A percentile compares a stretch with the other conserved stretches of the same genome.
Conservation (phyloP, 1,139 yeast genomes). For the Kurtzmaniella quercitrusa region DNA sequence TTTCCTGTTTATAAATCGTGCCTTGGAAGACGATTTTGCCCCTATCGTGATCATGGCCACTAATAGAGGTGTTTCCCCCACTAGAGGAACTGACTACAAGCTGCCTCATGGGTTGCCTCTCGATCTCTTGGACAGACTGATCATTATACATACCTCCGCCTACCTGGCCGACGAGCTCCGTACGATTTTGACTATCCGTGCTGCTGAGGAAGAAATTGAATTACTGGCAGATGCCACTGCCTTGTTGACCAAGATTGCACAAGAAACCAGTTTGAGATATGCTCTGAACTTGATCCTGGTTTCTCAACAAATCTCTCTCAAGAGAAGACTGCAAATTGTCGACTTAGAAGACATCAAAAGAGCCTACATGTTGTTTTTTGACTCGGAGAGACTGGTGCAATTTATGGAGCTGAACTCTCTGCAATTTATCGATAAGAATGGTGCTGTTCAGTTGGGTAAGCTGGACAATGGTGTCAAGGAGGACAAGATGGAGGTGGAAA, state of each 20-base stretch:
- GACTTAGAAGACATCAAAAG: conserved; percentile 85
- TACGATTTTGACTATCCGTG: conserved; percentile 82
- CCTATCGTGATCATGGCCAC: conserved; percentile 99
- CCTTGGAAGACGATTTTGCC: conserved; percentile 93
- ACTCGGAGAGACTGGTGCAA: conserved; percentile 81
- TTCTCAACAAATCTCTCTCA: conserved; percentile 77
- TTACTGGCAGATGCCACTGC: conserved; percentile 80
- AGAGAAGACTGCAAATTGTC: conserved; percentile 68
- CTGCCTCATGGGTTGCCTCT: conserved; percentile 97
- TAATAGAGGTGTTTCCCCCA: conserved; percentile 86
- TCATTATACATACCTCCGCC: conserved; percentile 80
- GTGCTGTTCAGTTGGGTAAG: conserved; percentile 53
- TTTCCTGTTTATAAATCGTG: conserved; percentile 92
- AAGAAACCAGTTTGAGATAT: conserved; percentile 89
- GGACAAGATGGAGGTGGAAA: conserved; percentile 3
- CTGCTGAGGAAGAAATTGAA: conserved; percentile 96
- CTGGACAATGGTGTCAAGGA: conserved; percentile 7
- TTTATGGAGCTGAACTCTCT: conserved; percentile 65
- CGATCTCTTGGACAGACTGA: conserved; percentile 89
- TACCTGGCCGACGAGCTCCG: conserved; percentile 81
- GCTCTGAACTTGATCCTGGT: conserved; percentile 90
- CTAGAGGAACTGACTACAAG: conserved; percentile 90
- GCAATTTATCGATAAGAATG: conserved; percentile 71
- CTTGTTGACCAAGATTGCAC: conserved; percentile 85
- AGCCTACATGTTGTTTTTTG: conserved; percentile 82